Conservation (phyloP, 257 asterid genomes). For the Jacaranda copaia region DNA sequence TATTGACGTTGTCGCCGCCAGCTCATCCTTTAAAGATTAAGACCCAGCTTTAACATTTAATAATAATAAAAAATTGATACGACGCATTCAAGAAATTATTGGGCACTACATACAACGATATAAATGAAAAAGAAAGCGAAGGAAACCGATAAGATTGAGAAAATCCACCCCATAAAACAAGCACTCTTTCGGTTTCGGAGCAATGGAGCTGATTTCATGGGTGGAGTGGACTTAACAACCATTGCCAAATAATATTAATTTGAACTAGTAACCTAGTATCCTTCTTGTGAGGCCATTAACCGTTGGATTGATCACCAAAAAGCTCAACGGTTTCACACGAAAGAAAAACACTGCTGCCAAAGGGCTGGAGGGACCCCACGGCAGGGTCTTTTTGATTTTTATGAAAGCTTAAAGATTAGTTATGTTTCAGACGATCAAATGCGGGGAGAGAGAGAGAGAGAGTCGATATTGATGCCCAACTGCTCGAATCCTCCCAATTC, state of each 20-base stretch:
- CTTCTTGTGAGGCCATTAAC: background rate
- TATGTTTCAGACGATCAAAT: slow-evolving; percentile 37
- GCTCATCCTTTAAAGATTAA: too few species aligned
- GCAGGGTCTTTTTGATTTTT: slow-evolving; percentile 37
- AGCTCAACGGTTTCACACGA: slow-evolving; percentile 34
- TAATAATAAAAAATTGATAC: too few species aligned
- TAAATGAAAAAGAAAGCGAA: too few species aligned
- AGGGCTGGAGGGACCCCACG: slow-evolving; percentile 35
- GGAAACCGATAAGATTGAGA: too few species aligned
- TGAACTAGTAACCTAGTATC: too few species aligned
- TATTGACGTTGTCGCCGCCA: too few species aligned
- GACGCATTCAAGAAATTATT: too few species aligned
- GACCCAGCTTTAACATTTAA: too few species aligned
- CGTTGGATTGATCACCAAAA: background rate
- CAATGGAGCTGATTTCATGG: background rate
- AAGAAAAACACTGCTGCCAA: slow-evolving; percentile 26
- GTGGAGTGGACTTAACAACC: background rate
- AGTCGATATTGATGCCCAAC: slow-evolving; percentile 49
- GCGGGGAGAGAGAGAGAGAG: slow-evolving; percentile 28
- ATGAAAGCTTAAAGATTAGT: slow-evolving; percentile 42
- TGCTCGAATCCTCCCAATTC: slow-evolving; percentile 33
- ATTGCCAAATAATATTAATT: background rate
- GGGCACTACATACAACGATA: background rate
- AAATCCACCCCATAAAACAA: too few species aligned
- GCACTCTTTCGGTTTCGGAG: background rate